phyloP scores from a whole-genome alignment of 1,284 basidiomycete species.

The Apiotrichum veenhuisii region DNA sequence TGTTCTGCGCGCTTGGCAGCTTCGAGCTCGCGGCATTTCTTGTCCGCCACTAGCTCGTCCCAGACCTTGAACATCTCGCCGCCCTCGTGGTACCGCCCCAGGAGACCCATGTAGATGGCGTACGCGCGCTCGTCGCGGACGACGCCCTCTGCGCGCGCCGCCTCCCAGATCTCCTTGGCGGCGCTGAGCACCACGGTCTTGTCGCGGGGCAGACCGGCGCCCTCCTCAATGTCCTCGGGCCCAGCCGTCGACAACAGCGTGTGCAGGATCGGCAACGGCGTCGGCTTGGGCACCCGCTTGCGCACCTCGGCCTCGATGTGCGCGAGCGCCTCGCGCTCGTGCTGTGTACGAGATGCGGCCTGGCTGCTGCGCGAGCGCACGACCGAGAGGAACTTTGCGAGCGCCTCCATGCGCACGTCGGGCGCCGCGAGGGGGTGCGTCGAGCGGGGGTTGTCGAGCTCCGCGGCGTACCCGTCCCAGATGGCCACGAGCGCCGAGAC shows the following conservation, averaged over 20 bases:
- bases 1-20: background rate
- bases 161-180: constrained; percentile 27
- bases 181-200: background rate
- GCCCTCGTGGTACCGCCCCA: constrained; percentile 41
- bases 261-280: constrained; percentile 20
- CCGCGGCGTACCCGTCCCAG: constrained; percentile 1
- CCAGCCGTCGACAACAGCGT: constrained; percentile 4
- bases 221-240: background rate
- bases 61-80: constrained; percentile 31
- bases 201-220: constrained; percentile 4
- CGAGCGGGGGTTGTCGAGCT: background rate
- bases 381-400: constrained; percentile 2
- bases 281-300: constrained; percentile 16
- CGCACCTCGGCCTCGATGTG: constrained; percentile 9
- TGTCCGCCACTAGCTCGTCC: constrained; percentile 38
- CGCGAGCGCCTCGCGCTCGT: background rate
- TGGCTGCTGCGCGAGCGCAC: constrained; percentile 2
- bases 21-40: constrained; percentile 27
- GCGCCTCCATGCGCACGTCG: background rate
- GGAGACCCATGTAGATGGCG: constrained; percentile 38
- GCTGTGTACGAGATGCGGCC: background rate
- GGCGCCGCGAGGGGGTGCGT: background rate
- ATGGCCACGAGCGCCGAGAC: background rate
- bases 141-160: constrained; percentile 22
- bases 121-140: constrained; percentile 43